These are phyloP conservation scores for Fusarium pseudonygamai DNA, from an alignment of 2,329 filamentous ascomycete genomes.

Conservation along the genomic window DNA sequence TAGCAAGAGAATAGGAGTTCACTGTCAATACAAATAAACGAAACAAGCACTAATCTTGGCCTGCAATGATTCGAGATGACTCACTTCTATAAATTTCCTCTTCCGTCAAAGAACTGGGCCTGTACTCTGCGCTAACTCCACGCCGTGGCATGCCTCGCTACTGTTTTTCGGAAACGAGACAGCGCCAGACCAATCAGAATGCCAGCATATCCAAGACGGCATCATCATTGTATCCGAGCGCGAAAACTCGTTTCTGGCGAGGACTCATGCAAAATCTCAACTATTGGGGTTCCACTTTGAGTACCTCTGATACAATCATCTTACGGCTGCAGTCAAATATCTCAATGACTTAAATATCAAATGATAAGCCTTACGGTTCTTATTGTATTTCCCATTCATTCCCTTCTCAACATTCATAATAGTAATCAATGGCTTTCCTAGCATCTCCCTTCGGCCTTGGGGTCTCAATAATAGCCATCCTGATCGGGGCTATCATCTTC, in stretches of 20 bases:
- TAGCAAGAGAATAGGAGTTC: too few relatives aligned
- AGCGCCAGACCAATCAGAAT: neutral
- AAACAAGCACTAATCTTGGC: neutral
- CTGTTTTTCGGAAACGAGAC: neutral
- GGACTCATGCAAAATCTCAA: neutral
- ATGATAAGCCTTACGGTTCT: fast-evolving
- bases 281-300: neutral
- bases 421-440: neutral
- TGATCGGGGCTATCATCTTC: neutral
- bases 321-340: neutral
- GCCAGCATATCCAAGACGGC: too few relatives aligned
- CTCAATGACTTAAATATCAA: neutral
- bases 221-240: neutral
- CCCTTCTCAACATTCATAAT: fast-evolving
- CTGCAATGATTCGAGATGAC: neutral
- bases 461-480: neutral
- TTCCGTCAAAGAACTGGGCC: neutral
- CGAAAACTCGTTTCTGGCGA: neutral
- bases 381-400: neutral
- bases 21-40: fast-evolving
- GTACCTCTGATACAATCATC: fast-evolving
- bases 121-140: neutral
- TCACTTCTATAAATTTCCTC: neutral
- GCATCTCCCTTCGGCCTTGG: neutral
- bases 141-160: too few relatives aligned